phyloP scores from a whole-genome alignment of 768 basidiomycete species.

The Suillus tomentosus region DNA sequence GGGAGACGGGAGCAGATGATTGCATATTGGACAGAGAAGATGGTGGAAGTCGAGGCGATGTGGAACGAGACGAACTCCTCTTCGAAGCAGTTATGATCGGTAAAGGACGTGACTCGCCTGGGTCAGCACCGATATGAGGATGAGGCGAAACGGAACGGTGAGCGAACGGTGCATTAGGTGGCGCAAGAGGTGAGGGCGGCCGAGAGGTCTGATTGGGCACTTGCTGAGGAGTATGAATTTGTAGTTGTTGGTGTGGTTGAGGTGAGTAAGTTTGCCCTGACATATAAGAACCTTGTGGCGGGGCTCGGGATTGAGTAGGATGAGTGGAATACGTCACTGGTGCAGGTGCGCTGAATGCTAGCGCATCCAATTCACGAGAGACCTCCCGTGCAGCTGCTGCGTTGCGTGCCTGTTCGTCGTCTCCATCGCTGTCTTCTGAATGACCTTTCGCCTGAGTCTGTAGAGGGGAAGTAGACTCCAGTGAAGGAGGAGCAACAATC shows the following conservation, averaged over 20 bases:
- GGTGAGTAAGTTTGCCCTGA: background rate
- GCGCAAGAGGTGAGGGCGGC: constrained; percentile 31
- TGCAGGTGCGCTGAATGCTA: constrained; percentile 42
- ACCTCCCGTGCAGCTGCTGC: constrained; percentile 72
- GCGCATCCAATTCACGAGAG: constrained; percentile 60
- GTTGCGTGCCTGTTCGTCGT: constrained; percentile 57
- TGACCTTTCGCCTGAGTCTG: constrained; percentile 11
- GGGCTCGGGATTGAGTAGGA: constrained; percentile 19
- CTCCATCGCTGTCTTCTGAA: constrained; percentile 26
- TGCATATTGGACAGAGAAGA: background rate
- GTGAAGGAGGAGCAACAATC: constrained; percentile 2
- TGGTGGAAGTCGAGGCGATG: constrained; percentile 14
- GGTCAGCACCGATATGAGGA: constrained; percentile 25
- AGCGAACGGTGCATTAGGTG: constrained; percentile 45
- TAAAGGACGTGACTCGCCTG: constrained; percentile 12
- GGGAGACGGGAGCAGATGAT: constrained; percentile 26
- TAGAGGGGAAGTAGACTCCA: constrained; percentile 12
- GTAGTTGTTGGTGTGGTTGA: constrained; percentile 13
- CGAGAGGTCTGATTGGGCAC: constrained; percentile 16
- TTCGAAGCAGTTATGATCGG: constrained; percentile 4
- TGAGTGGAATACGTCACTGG: constrained; percentile 21
- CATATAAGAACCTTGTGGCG: constrained; percentile 6
- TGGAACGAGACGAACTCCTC: constrained; percentile 17
- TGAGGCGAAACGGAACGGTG: constrained; percentile 41
- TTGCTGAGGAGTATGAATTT: constrained; percentile 15